Percentiles rank a stretch among this genome's conserved stretches.
Conservation (phyloP, 2,329 filamentous ascomycete genomes). For the Talaromyces albobiverticillius region DNA sequence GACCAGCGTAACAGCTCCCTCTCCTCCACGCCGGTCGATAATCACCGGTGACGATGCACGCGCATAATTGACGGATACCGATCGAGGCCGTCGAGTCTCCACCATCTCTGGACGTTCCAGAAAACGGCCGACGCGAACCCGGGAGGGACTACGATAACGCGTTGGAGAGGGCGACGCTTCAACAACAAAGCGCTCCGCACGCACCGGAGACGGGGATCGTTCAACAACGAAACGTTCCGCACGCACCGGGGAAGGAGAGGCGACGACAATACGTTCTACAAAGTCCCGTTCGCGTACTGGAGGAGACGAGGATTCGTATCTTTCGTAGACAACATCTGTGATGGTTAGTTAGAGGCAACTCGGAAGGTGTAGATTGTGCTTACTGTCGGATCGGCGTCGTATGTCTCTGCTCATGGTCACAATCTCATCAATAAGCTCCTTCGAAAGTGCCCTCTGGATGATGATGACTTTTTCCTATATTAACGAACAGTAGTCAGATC, state of each 20-base stretch:
- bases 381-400: slow-evolving; percentile 32
- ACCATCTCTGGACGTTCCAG: slow-evolving; percentile 24
- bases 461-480: slow-evolving; percentile 74
- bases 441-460: slow-evolving; percentile 78
- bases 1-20: slow-evolving; percentile 50
- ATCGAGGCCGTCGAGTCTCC: slow-evolving; percentile 33
- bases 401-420: slow-evolving; percentile 74
- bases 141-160: slow-evolving; percentile 24
- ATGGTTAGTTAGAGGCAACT: neutral
- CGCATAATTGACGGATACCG: slow-evolving; percentile 32
- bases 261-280: slow-evolving; percentile 17
- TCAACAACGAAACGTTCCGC: slow-evolving; percentile 27
- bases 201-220: slow-evolving; percentile 18
- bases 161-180: slow-evolving; percentile 27
- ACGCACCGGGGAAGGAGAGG: slow-evolving; percentile 14
- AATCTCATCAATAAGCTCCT: slow-evolving; percentile 87
- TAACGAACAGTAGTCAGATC: neutral
- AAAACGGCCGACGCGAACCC: slow-evolving; percentile 24
- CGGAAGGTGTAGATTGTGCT: neutral
- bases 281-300: slow-evolving; percentile 15
- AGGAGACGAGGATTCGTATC: slow-evolving; percentile 16
- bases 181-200: slow-evolving; percentile 25
- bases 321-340: slow-evolving; percentile 9
- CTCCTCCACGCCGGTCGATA: slow-evolving; percentile 28
- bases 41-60: slow-evolving; percentile 36